phyloP scores from a whole-genome alignment of 305 asterid species.

The Nicotiana rustica region DNA sequence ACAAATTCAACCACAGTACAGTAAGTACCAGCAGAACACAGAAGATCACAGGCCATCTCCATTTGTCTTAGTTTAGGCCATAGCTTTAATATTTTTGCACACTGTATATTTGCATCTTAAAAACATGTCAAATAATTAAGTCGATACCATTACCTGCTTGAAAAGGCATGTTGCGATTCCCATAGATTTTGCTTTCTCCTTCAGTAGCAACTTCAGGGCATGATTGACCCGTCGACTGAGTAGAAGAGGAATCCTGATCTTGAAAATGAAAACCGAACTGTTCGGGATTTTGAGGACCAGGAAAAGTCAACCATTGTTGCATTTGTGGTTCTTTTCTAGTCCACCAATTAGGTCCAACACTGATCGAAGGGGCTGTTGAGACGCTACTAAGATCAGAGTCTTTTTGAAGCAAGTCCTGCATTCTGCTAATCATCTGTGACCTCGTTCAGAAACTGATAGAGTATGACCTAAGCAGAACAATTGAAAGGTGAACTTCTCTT shows the following conservation, averaged over 20 bases:
- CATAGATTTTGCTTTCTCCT: slow-evolving; percentile 32
- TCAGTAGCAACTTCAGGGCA: slow-evolving; percentile 32
- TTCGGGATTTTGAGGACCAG: neutral
- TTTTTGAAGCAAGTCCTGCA: neutral
- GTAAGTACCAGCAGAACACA: neutral
- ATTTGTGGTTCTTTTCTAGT: slow-evolving; percentile 5
- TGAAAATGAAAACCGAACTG: slow-evolving; percentile 37
- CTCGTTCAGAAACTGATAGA: too few relatives aligned
- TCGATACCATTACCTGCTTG: slow-evolving; percentile 36
- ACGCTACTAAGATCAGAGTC: neutral
- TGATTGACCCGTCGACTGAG: slow-evolving; percentile 44
- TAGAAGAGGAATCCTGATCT: slow-evolving; percentile 42
- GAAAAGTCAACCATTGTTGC: slow-evolving; percentile 29
- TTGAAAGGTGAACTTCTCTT: too few relatives aligned
- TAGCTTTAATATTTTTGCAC: neutral
- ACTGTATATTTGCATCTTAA: neutral
- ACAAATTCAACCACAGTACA: neutral
- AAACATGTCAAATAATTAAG: neutral
- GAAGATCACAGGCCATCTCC: neutral
- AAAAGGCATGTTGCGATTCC: neutral
- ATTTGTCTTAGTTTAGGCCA: neutral
- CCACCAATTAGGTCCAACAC: neutral
- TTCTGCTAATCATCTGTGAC: too few relatives aligned
- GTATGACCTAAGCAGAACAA: too few relatives aligned
- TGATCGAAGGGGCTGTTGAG: neutral